Conservation (phyloP, 768 basidiomycete species). For the Calocybe cyanea region DNA sequence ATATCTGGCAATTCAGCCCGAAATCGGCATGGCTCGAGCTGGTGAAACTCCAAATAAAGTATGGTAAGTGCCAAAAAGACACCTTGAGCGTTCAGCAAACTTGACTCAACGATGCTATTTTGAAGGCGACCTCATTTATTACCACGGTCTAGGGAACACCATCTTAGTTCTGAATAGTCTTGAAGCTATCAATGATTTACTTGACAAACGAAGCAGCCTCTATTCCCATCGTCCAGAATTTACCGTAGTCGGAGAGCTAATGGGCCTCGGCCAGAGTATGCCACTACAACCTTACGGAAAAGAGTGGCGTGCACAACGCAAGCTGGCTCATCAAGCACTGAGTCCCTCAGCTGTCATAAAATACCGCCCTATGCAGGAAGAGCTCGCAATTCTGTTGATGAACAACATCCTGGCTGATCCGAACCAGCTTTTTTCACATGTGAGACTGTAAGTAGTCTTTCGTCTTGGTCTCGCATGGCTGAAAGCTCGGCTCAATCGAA, state of each 20-base stretch:
- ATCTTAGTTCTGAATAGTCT: slow-evolving; percentile 1
- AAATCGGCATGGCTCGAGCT: not conserved
- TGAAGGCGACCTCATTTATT: too few relatives aligned
- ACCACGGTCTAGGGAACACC: not conserved
- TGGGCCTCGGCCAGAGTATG: slow-evolving; percentile 13
- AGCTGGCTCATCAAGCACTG: slow-evolving; percentile 25
- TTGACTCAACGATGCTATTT: not conserved
- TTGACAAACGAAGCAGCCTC: too few relatives aligned
- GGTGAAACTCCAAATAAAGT: not conserved
- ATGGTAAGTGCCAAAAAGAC: not conserved
- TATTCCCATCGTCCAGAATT: not conserved
- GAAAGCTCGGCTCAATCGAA: not conserved
- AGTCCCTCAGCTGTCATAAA: slow-evolving; percentile 25
- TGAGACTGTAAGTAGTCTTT: not conserved
- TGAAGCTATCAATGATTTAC: too few relatives aligned
- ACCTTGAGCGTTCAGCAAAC: not conserved
- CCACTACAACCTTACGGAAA: slow-evolving; percentile 17
- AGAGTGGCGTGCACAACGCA: slow-evolving; percentile 16
- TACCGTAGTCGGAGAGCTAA: not conserved
- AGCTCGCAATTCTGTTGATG: not conserved
- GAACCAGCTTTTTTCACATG: too few relatives aligned
- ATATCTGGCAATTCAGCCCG: not conserved
- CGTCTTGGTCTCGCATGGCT: not conserved
- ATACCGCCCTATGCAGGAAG: slow-evolving; percentile 28
- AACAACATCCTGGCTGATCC: too few relatives aligned